These are phyloP conservation scores for Paramarasmius palmivorus DNA, from an alignment of 1,284 basidiomycete genomes.

Conservation along the genomic window DNA sequence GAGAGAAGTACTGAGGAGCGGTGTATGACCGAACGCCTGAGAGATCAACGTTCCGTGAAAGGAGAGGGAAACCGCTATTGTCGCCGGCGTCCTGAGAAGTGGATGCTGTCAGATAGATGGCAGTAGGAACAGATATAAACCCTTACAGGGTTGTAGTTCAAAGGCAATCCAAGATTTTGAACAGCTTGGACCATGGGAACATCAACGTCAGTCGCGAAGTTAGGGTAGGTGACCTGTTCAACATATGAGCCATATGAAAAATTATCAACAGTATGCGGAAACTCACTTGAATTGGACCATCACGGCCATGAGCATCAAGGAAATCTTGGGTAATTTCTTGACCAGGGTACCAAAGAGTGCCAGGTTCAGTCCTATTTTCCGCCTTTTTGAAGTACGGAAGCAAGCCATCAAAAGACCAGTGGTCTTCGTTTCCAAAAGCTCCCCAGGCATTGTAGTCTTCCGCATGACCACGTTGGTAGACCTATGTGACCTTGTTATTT, in stretches of 20 bases:
- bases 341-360: neutral
- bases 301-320: neutral
- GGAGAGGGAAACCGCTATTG: neutral
- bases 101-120: too few species aligned
- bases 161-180: neutral
- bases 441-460: neutral
- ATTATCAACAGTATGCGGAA: too few species aligned
- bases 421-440: neutral
- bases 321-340: too few species aligned
- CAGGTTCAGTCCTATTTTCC: neutral
- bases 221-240: neutral
- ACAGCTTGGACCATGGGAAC: neutral
- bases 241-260: too few species aligned
- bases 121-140: too few species aligned
- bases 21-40: neutral
- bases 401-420: neutral
- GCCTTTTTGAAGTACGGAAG: neutral
- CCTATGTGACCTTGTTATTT: neutral
- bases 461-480: neutral
- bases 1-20: neutral
- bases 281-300: neutral
- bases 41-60: neutral
- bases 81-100: neutral
- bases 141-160: neutral
- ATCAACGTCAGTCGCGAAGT: neutral